Evolutionary conservation across 805 yeast genomes (phyloP), one percentile per base, ranked within the genome.

Genomic region (Wickerhamiella musiphila): DNA sequence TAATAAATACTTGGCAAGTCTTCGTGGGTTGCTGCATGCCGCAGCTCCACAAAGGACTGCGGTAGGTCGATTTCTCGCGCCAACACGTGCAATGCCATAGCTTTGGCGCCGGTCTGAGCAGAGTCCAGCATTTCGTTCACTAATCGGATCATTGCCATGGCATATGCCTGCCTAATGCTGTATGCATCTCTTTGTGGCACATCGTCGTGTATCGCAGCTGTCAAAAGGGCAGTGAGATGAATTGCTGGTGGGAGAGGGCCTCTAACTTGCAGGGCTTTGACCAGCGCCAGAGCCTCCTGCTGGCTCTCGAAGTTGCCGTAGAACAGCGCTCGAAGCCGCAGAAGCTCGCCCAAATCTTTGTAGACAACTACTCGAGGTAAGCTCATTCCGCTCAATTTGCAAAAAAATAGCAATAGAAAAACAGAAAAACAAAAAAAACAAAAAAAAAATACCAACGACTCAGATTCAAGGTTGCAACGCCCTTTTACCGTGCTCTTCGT

Each of bases 11-110:
- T 62, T 1, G 95, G 94, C 17, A 90, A 53, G 12, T 61, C 58
- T 45, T 86, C 96, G 52, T 90, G 98, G 0, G 98, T 86, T 4
- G 92, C 84, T 45, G 70, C 67, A 52, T 90, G 96, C 35, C 98
- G 63, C 19, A 82, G 49, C 47, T 90, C 98, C 1, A 90, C 98
- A 52, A 90, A 82, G 46, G 66, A 67, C 20, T 73, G 61, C 0
- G 96, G 94, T 16, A 90, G 57, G 1, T 68, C 66, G 15, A 79
- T 53, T 27, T 65, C 64, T 33, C 58, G 65, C 1, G 96, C 96
- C 16, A 90, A 54, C 5, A 64, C 62, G 39, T 77, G 76, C 43
- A 90, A 56, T 5, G 95, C 84, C 11, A 77, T 66, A 0, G 94
- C 94, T 48, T 57, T 74, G 27, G 63, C 67, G 1, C 83, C 68